Base-by-base conservation (phyloP, 768 basidiomycete species). In the Naematelia aurantialba region DNA sequence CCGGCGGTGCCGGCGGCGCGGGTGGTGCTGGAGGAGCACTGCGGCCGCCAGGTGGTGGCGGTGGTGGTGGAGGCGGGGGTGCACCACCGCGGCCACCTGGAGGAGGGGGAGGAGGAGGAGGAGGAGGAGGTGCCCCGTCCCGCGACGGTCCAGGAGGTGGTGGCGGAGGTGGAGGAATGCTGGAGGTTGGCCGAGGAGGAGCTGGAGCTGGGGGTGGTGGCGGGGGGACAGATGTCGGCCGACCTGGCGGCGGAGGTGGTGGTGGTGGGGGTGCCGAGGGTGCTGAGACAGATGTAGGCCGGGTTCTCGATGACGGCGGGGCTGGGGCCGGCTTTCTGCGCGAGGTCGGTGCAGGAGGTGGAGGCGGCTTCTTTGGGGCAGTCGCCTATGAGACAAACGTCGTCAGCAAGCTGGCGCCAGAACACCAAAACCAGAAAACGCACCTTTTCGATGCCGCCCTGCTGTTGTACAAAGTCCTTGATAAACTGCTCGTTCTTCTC, bases 401-500 rank as follows among this genome's bases (percentile, higher is more conserved):
- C 17, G 17, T 39, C 34, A 39, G 34, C 34, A 39, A 39, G 34
- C 54, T 52, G 5, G 21, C 27, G n/a, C 4, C 34, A 22, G 22
- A 27, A 30, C 27, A 49, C 8, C 2, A 24, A 25, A 5, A 34
- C 29, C 14, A 10, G 12, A 12, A 12, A 2, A 39, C 80, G 13
- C 47, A 70, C 71, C 60, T 67, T 69, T 25, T 78, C 68, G 26
- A 78, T 74, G 0, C 79, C 79, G 11, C 78, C 79, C 14, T 78
- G 73, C 34, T 79, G 87, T 68, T 62, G 84, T 80, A 91, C 82
- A 70, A 85, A 99, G 63, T 86, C 82, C 71, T 86, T 87, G 79
- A 99, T 94, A 74, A 91, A 97, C 62, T 89, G 87, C 79, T 87
- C 87, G 68, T 98, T 87, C 62, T 87, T 79, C 60, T 81, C 81